Conservation (phyloP, 1,139 yeast genomes). For the Candida sp. region DNA sequence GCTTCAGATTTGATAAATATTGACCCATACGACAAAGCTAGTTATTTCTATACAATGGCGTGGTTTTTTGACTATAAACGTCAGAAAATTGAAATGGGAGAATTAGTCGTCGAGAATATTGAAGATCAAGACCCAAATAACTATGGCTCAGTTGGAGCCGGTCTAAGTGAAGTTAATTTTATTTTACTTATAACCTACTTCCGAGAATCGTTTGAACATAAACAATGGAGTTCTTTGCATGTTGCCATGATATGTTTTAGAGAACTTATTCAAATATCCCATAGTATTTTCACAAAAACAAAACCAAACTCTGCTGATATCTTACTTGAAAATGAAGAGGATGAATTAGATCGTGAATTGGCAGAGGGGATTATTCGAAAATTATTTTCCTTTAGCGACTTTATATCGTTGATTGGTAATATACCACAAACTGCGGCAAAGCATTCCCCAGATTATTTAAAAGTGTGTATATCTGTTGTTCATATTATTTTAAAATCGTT, state of each 20-base stretch:
- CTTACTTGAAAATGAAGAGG: constrained; percentile 34
- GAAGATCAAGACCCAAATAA: constrained; percentile 29
- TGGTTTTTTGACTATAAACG: constrained; percentile 61
- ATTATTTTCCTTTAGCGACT: constrained; percentile 61
- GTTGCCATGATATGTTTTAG: constrained; percentile 70
- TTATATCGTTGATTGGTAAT: constrained; percentile 54
- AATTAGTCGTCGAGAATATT: constrained; percentile 1
- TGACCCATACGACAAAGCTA: constrained; percentile 38
- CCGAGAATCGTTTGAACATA: constrained; percentile 48
- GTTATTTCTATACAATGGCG: constrained; percentile 57
- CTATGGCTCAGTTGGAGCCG: constrained; percentile 64
- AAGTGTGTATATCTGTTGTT: constrained; percentile 62
- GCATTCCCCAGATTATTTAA: constrained; percentile 63
- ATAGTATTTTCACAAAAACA: constrained; percentile 45
- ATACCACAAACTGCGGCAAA: constrained; percentile 66
- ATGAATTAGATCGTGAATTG: constrained; percentile 44
- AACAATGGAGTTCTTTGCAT: constrained; percentile 58
- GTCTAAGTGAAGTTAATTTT: constrained; percentile 64
- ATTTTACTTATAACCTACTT: constrained; percentile 56
- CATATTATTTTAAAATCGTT: constrained; percentile 66
- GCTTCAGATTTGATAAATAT: constrained; percentile 33
- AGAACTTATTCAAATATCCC: constrained; percentile 58
- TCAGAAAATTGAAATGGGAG: constrained; percentile 15
- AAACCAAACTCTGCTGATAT: constrained; percentile 17
- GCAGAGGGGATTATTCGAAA: constrained; percentile 48